Evolutionary conservation across 164 flowering plant species (phyloP), one percentile per base, ranked within the genome.

Genomic region (Berberis vulgaris): DNA sequence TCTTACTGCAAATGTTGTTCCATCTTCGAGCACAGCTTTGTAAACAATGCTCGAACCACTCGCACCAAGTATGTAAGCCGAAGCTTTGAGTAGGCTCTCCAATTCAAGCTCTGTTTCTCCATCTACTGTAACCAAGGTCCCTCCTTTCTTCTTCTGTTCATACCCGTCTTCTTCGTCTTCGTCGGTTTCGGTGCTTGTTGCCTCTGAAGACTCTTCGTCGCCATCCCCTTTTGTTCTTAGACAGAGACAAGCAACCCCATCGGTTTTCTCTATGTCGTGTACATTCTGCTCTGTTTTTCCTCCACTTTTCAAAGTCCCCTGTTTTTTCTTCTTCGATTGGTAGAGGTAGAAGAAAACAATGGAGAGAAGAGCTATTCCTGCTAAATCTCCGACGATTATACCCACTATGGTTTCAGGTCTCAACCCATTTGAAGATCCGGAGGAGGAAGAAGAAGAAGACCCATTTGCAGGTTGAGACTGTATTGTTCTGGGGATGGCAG

Each of bases 31-130:
- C 59, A 94, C 91, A 2, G 97, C 99, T 72, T 88, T 95, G 82
- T 95, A 95, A 75, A 91, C 80, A 54, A 95, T 95, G 72, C 94
- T 89, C 9, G 92, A 77, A 8, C 96, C 96, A 5, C 84, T 81
- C 7, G 96, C 96, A 0, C 99, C 99, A 39, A 95, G 66, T 2
- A 91, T 89, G 54, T 87, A 95, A 5, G 99, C 99, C 43, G 97
- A 87, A 1, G 97, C 97, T 68, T 87, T 91, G 0, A 95, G 77
- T 63, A 95, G 74, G 0, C 86, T 80, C 73, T 91, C 99, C 7
- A 91, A 67, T 68, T 95, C 99, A 0, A 95, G 78, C 78, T 82
- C 81, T 52, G 83, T 69, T 49, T 82, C 96, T 1, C 96, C 94
- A 41, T 87, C 94, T 0, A 89, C 78, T 52, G 86, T 83, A 53